A percentile compares a stretch with the other conserved stretches of the same genome.
phyloP scores from a whole-genome alignment of 164 flowering plant species.

The Paratinospora sagittata region DNA sequence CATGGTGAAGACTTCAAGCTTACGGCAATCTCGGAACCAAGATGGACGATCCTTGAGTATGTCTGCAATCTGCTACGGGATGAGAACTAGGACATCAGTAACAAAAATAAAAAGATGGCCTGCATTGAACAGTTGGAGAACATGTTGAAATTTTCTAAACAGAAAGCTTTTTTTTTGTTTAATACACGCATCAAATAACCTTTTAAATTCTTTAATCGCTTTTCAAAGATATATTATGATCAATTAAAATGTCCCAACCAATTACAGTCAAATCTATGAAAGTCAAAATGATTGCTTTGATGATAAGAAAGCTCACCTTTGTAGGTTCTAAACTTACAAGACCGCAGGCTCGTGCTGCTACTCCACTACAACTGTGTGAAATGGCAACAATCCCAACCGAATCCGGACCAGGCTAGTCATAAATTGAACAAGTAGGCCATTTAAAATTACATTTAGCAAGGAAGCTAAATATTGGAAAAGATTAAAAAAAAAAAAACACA shows the following conservation, averaged over 20 bases:
- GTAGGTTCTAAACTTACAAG: constrained; percentile 70
- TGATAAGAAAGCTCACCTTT: constrained; percentile 37
- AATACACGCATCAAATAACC: neutral
- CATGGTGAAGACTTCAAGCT: constrained; percentile 76
- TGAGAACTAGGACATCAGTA: neutral
- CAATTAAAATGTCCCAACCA: neutral
- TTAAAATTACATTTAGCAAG: neutral
- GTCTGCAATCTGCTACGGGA: constrained; percentile 66
- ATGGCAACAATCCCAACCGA: constrained; percentile 81
- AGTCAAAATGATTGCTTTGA: neutral
- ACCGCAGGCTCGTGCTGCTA: constrained; percentile 90
- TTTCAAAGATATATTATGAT: neutral
- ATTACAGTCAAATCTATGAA: neutral
- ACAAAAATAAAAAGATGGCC: neutral
- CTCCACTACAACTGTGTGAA: constrained; percentile 74
- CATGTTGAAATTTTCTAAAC: neutral
- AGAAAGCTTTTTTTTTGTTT: neutral
- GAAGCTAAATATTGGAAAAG: neutral
- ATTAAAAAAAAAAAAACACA: neutral
- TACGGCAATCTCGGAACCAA: constrained; percentile 98
- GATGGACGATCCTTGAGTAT: constrained; percentile 93
- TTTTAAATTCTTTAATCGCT: neutral
- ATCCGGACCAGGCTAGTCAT: constrained; percentile 87
- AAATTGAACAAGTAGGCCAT: constrained; percentile 2
- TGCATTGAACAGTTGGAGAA: neutral